Conservation (phyloP, 2,329 filamentous ascomycete genomes). For the Venturia asperata region DNA sequence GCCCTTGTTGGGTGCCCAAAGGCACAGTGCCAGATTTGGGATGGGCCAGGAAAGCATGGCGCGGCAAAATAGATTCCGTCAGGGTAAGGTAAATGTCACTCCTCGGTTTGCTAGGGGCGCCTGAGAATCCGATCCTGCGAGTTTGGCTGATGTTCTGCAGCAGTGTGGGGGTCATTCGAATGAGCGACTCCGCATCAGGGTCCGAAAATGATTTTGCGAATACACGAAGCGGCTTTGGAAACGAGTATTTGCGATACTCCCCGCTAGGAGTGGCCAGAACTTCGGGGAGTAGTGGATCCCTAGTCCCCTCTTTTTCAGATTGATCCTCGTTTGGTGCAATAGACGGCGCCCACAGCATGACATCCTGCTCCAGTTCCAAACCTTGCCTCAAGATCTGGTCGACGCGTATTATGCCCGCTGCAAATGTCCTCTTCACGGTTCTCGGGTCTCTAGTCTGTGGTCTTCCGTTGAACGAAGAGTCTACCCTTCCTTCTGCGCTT, state of each 20-base stretch:
- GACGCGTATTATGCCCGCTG: constrained; percentile 69
- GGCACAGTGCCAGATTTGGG: constrained; percentile 76
- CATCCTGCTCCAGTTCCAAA: constrained; percentile 65
- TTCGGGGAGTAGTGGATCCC: constrained; percentile 65
- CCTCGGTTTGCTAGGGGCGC: constrained; percentile 76
- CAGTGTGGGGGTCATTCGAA: constrained; percentile 80
- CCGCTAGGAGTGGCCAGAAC: constrained; percentile 68
- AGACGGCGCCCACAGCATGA: constrained; percentile 69
- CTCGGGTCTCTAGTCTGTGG: constrained; percentile 35
- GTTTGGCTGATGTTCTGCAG: constrained; percentile 76
- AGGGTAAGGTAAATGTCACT: constrained; percentile 95
- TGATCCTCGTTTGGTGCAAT: constrained; percentile 41
- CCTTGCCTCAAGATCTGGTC: constrained; percentile 65
- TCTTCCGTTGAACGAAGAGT: not conserved
- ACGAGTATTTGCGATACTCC: constrained; percentile 63
- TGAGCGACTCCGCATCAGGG: constrained; percentile 69
- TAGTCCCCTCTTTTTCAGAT: constrained; percentile 55
- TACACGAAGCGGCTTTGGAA: constrained; percentile 70
- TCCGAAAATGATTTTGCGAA: constrained; percentile 72
- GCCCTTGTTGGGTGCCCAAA: constrained; percentile 55
- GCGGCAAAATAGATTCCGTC: constrained; percentile 67
- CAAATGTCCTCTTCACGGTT: constrained; percentile 60
- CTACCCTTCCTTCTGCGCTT: not conserved
- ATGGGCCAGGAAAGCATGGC: constrained; percentile 56
- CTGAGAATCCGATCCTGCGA: constrained; percentile 86